Base-by-base conservation (phyloP, 805 yeast genomes). In the Candida ulmi region DNA sequence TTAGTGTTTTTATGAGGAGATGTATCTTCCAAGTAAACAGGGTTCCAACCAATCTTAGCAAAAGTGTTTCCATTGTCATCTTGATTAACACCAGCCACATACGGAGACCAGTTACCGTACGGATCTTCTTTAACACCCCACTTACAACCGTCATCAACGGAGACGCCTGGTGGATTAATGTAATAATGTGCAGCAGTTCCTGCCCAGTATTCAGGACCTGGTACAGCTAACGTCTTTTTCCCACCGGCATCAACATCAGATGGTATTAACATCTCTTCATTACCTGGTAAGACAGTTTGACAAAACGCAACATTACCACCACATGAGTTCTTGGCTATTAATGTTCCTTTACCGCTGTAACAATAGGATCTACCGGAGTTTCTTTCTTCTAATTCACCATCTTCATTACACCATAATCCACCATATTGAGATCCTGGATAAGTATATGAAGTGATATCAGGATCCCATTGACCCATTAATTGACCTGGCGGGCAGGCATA, bases 251-350 rank as follows among this genome's bases (percentile, higher is more conserved):
- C 71, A 41, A 82, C 78, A 39, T 71, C 58, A 17, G 95, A 87
- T 44, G 96, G 96, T 48, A 88, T 87, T 58, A 87, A 69, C 96
- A 88, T 88, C 51, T 88, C 95, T 66, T 88, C 96, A 61, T 87
- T 85, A 50, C 96, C 96, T 18, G 96, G 96, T 41, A 88, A 70
- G 7, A 88, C 95, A 8, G 96, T 88, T 66, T 88, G 96, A 61
- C 96, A 88, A 62, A 88, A 78, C 8, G 96, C 90, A 47, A 87
- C 88, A 42, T 73, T 66, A 5, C 64, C 44, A 31, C 69, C 69
- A 15, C 83, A 79, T 11, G 59, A 51, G 67, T 86, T 86, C 41
- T 68, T 54, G 18, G 76, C 84, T 25, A 60, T 51, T n/a, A 86
- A 80, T 15, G 91, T 76, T 27, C 87, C 91, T 47, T 76, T 74